Percentiles rank a stretch among this genome's conserved stretches.
Evolutionary conservation across 768 basidiomycete species (phyloP).

Genomic region (Multifurca ochricompacta): DNA sequence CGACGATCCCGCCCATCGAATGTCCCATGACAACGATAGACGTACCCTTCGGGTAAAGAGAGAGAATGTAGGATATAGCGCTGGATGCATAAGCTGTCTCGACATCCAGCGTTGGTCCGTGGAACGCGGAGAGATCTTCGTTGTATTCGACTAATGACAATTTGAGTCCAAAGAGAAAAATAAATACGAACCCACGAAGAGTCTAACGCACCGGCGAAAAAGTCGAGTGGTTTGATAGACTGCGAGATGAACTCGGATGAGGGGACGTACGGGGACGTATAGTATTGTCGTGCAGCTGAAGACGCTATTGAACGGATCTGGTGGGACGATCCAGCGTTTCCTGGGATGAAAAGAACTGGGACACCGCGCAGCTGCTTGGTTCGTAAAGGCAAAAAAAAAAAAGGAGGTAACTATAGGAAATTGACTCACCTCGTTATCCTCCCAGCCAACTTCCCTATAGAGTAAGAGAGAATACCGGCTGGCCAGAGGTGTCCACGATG

Average conservation of each 20-base stretch:
- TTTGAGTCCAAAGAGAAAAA: background rate
- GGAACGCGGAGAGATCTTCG: constrained; percentile 94
- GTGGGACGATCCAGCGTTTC: constrained; percentile 91
- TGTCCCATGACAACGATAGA: constrained; percentile 78
- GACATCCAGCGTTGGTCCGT: constrained; percentile 78
- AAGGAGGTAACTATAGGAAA: background rate
- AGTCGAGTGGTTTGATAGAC: constrained; percentile 56
- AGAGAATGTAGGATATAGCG: constrained; percentile 72
- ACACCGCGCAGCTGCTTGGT: constrained; percentile 37
- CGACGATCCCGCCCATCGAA: constrained; percentile 96
- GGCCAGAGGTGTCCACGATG: constrained; percentile 63
- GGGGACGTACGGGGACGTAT: constrained; percentile 47
- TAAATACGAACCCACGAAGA: background rate
- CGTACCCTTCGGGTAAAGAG: constrained; percentile 58
- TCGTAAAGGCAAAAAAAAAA: background rate
- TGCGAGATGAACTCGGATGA: constrained; percentile 46
- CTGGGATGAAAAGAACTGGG: constrained; percentile 95
- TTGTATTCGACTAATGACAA: constrained; percentile 82
- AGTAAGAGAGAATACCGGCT: constrained; percentile 78
- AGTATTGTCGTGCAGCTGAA: constrained; percentile 78
- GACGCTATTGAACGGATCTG: constrained; percentile 95
- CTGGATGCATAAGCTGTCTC: constrained; percentile 68
- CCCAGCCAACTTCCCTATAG: constrained; percentile 87
- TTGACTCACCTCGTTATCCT: constrained; percentile 47
- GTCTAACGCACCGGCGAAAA: constrained; percentile 65